Conservation (phyloP, 257 asterid species). For the Henckelia pumila region DNA sequence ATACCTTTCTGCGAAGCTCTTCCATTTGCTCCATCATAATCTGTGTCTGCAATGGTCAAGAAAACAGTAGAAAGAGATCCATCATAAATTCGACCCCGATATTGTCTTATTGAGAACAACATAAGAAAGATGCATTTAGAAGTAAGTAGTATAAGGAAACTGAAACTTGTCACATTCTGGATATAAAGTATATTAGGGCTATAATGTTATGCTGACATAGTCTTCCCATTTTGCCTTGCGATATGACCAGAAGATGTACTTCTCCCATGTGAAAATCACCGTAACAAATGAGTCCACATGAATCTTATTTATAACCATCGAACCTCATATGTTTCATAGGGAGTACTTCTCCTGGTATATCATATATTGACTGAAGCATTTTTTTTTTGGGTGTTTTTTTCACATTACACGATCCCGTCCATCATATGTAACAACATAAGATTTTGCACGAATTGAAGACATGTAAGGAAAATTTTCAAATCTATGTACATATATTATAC, state of each 20-base stretch:
- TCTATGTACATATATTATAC: no score
- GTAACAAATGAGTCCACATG: no score
- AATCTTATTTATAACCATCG: no score
- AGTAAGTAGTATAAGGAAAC: not conserved
- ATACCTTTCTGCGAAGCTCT: slow-evolving; percentile 84
- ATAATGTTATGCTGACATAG: no score
- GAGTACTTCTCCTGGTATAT: not conserved
- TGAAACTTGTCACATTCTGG: not conserved
- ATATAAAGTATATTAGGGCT: no score
- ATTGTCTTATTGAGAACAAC: not conserved
- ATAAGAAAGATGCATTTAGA: not conserved
- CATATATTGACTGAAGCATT: not conserved
- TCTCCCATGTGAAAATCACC: no score
- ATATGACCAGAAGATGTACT: no score
- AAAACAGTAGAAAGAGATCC: not conserved
- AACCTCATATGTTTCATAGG: not conserved
- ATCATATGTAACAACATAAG: no score
- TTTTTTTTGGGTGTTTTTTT: no score
- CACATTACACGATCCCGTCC: no score
- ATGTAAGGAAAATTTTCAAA: no score
- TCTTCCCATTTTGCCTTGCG: no score
- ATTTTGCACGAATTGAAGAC: not conserved
- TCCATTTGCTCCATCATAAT: slow-evolving; percentile 85
- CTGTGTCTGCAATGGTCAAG: slow-evolving; percentile 52
- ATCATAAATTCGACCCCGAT: not conserved